Base-by-base conservation (phyloP, 2,329 filamentous ascomycete species). In the Alternaria tenuissima region DNA sequence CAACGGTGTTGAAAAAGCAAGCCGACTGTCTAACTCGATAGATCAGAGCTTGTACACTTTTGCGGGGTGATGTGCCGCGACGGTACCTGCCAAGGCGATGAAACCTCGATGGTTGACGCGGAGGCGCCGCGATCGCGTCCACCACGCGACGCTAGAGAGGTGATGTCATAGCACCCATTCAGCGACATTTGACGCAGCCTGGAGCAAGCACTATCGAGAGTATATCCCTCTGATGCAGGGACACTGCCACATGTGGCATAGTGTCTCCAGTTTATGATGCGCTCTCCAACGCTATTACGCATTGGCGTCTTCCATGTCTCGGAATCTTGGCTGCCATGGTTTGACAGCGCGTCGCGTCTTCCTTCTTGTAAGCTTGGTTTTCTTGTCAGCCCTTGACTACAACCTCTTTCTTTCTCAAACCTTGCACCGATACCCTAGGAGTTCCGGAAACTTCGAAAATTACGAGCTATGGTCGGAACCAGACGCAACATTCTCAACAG, bases 391-490 rank as follows among this genome's bases (percentile, higher is more conserved):
- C 20, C 32, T 49, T 49, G 20, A 12, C 39, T 9, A 9, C 32
- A 6, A n/a, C 30, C 32, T 20, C 28, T 46, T 44, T 16, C 32
- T 41, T 53, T 30, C 44, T 30, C 20, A 14, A 14, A 7, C 11
- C 22, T 28, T 8, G 5, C 30, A 28, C 4, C n/a, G n/a, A 28
- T 22, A 24, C 14, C 24, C 32, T 22, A 39, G 30, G 32, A 26
- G 22, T n/a, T 22, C 43, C 14, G 16, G 22, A 41, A 42, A 24
- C 44, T 51, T 34, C 20, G 42, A 9, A 46, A 32, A 36, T 3
- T 7, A 44, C n/a, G 48, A 54, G 30, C n/a, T 22, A 74, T 74
- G 72, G 72, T 73, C 22, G 68, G 70, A 32, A 60, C 57, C 16
- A 54, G 70, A 49, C 63, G 61, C 20, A 65, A 67, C 26, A 52